These are phyloP conservation scores for Fomes fomentarius DNA, from an alignment of 1,284 basidiomycete species.

Conservation along the genomic window DNA sequence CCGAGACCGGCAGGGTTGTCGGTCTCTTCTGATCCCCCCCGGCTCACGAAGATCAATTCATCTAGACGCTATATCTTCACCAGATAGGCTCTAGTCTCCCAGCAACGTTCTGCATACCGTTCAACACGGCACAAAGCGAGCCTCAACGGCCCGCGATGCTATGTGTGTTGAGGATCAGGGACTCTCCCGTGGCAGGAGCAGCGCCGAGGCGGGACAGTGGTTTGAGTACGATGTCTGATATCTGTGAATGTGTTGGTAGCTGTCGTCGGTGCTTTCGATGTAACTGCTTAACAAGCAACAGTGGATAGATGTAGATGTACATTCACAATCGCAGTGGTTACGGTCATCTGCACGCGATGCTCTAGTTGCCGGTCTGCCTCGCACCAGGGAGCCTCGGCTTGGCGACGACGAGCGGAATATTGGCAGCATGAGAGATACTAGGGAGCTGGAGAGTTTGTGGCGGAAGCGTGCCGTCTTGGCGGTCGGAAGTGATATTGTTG, in stretches of 20 bases:
- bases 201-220: constrained; percentile 13
- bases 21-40: constrained; percentile 64
- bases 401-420: constrained; percentile 29
- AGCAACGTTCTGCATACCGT: constrained; percentile 38
- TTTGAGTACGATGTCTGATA: background rate
- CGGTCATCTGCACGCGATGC: too few relatives aligned
- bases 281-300: background rate
- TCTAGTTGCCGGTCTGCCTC: constrained; percentile 21
- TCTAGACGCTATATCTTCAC: constrained; percentile 32
- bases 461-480: constrained; percentile 59
- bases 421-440: constrained; percentile 13
- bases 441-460: constrained; percentile 21
- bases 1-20: constrained; percentile 69
- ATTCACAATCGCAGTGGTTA: background rate
- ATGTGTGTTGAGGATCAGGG: constrained; percentile 11
- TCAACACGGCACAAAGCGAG: constrained; percentile 42
- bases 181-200: constrained; percentile 10
- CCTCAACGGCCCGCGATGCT: constrained; percentile 23
- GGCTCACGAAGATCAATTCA: background rate
- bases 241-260: background rate
- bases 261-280: constrained; percentile 1
- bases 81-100: constrained; percentile 32
- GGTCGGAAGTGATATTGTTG: constrained; percentile 64
- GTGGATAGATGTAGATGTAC: constrained; percentile 1
- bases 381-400: constrained; percentile 49